Evolutionary conservation across 2,329 filamentous ascomycete species (phyloP).

Genomic region (Xylogone sp.): DNA sequence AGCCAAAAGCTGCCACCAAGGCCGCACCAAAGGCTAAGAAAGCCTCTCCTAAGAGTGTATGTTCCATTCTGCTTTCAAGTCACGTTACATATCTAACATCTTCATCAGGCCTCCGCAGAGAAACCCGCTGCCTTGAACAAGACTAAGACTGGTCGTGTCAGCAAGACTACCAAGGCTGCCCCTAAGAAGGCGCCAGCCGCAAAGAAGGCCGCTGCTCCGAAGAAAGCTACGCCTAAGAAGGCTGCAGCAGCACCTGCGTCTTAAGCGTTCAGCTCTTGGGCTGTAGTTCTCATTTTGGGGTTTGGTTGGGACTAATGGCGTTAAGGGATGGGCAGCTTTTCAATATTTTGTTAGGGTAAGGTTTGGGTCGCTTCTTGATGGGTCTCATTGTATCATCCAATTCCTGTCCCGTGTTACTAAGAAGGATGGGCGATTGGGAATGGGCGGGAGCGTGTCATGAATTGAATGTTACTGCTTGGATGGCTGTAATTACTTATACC

Average conservation of each 20-base stretch:
- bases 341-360: not conserved
- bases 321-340: slow-evolving; percentile 8
- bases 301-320: slow-evolving; percentile 59
- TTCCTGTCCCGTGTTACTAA: not conserved
- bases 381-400: not conserved
- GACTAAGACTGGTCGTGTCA: slow-evolving; percentile 71
- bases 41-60: slow-evolving; percentile 22
- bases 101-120: slow-evolving; percentile 56
- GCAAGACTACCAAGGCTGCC: slow-evolving; percentile 53
- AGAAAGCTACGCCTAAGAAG: slow-evolving; percentile 21
- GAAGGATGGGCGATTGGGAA: not conserved
- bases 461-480: not conserved
- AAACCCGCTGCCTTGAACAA: slow-evolving; percentile 60
- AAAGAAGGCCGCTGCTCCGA: slow-evolving; percentile 23
- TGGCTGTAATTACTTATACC: not conserved
- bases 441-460: not conserved
- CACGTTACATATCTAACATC: slow-evolving; percentile 15
- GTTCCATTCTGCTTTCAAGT: slow-evolving; percentile 9
- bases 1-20: not conserved
- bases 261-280: slow-evolving; percentile 23
- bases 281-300: slow-evolving; percentile 56
- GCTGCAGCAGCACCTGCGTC: slow-evolving; percentile 5
- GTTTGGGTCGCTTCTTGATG: slow-evolving; percentile 1
- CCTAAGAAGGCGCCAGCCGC: slow-evolving; percentile 43
- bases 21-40: slow-evolving; percentile 21